A percentile compares a stretch with the other conserved stretches of the same genome.
Conservation (phyloP, 2,329 filamentous ascomycete genomes). For the Thermomyces lanuginosus region DNA sequence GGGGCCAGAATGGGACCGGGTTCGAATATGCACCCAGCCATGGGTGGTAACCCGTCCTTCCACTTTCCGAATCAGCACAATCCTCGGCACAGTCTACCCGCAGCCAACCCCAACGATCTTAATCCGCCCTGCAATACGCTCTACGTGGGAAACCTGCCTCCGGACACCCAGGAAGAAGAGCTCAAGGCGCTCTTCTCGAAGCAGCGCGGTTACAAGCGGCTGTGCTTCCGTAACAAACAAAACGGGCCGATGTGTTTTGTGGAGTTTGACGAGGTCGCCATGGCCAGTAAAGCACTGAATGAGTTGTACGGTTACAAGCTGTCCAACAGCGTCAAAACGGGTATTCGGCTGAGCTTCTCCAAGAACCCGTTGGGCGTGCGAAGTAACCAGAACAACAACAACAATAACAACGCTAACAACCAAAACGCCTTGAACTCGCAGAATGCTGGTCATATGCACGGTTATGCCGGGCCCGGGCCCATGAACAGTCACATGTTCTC, state of each 20-base stretch:
- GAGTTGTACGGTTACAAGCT: conserved; percentile 76
- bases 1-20: conserved; percentile 33
- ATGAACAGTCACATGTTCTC: conserved; percentile 48
- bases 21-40: conserved; percentile 41
- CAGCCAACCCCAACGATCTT: conserved; percentile 85
- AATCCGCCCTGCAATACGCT: conserved; percentile 96
- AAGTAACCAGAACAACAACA: conserved; percentile 48
- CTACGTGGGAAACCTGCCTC: conserved; percentile 90
- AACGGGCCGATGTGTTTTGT: conserved; percentile 99
- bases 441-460: conserved; percentile 37
- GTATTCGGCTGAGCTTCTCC: conserved; percentile 88
- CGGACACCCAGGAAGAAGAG: conserved; percentile 87
- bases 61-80: conserved; percentile 42
- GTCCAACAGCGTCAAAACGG: conserved; percentile 85
- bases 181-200: conserved; percentile 86
- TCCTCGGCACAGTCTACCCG: conserved; percentile 55
- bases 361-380: conserved; percentile 93
- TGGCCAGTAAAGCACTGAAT: conserved; percentile 77
- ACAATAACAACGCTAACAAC: conserved; percentile 36
- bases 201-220: conserved; percentile 83
- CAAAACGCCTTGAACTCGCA: conserved; percentile 35
- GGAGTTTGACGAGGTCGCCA: conserved; percentile 86
- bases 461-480: conserved; percentile 39
- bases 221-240: conserved; percentile 86
- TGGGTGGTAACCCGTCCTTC: conserved; percentile 36